phyloP scores from a whole-genome alignment of 2,329 filamentous ascomycete genomes.

The Leptographium procerum region DNA sequence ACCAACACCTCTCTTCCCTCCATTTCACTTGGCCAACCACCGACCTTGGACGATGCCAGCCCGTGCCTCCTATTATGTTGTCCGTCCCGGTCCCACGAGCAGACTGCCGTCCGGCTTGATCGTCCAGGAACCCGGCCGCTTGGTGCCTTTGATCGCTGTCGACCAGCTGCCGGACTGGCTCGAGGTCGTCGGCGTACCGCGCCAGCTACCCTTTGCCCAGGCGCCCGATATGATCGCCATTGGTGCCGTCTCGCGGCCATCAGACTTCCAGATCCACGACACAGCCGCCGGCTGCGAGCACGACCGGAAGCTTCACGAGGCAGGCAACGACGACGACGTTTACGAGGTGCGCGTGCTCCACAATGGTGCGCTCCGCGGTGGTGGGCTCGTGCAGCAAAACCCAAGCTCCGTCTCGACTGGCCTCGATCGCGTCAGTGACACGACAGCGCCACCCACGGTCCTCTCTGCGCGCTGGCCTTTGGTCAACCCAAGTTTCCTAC shows the following conservation, averaged over 20 bases:
- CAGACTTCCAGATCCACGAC: not conserved
- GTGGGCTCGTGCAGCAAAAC: too few relatives aligned
- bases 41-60: slow-evolving; percentile 12
- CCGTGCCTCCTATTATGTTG: slow-evolving; percentile 29
- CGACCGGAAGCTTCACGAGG: not conserved
- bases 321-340: not conserved
- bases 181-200: slow-evolving; percentile 30
- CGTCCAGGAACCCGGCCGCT: slow-evolving; percentile 18
- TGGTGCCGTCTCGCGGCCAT: slow-evolving; percentile 5
- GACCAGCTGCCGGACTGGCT: slow-evolving; percentile 40
- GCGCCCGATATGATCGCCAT: slow-evolving; percentile 27
- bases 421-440: not conserved
- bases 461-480: not conserved
- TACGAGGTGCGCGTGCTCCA: not conserved
- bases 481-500: not conserved
- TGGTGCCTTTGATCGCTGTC: slow-evolving; percentile 42
- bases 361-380: too few relatives aligned
- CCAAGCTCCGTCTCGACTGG: too few relatives aligned
- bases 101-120: slow-evolving; percentile 16
- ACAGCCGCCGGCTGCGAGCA: not conserved
- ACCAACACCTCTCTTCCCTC: not conserved
- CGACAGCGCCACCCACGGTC: too few relatives aligned
- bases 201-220: slow-evolving; percentile 26
- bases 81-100: slow-evolving; percentile 26
- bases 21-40: too few relatives aligned